Percentiles rank a stretch among this genome's conserved stretches.
These are phyloP conservation scores for Termitomyces sp. DNA, from an alignment of 768 basidiomycete species.

Conservation along the genomic window DNA sequence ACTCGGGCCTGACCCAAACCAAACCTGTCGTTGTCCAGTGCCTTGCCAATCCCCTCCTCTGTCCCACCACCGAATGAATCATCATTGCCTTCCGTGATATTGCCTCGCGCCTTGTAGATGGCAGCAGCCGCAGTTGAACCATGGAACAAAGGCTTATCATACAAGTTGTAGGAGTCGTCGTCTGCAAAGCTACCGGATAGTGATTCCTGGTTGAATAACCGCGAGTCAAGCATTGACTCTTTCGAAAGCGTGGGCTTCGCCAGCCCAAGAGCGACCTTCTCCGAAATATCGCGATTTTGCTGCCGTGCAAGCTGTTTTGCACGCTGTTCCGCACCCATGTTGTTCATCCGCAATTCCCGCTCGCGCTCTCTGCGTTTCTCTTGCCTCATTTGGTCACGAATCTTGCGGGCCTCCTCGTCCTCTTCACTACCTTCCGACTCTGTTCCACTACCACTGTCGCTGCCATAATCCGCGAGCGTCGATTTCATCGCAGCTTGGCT, in stretches of 20 bases:
- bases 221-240: constrained; percentile 95
- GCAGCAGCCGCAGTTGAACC: constrained; percentile 97
- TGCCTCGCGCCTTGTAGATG: constrained; percentile 96
- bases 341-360: constrained; percentile 97
- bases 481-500: constrained; percentile 71
- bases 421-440: constrained; percentile 61
- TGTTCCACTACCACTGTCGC: constrained; percentile 63
- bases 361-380: constrained; percentile 95
- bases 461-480: constrained; percentile 82
- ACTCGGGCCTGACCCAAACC: constrained; percentile 78
- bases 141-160: constrained; percentile 94
- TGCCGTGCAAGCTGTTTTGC: constrained; percentile 95
- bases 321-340: constrained; percentile 96
- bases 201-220: constrained; percentile 96
- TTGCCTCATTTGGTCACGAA: constrained; percentile 86
- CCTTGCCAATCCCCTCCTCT: constrained; percentile 89
- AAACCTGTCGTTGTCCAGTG: constrained; percentile 92
- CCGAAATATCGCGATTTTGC: constrained; percentile 98
- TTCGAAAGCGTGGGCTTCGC: constrained; percentile 96
- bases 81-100: constrained; percentile 80
- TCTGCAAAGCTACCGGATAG: constrained; percentile 79
- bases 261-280: constrained; percentile 96
- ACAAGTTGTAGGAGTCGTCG: constrained; percentile 92
- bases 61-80: constrained; percentile 94
- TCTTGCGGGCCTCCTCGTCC: constrained; percentile 80